Percentiles rank a stretch among this genome's conserved stretches.
These are phyloP conservation scores for Stentor roeselii DNA, from an alignment of 73 alveolate genomes.

Conservation along the genomic window DNA sequence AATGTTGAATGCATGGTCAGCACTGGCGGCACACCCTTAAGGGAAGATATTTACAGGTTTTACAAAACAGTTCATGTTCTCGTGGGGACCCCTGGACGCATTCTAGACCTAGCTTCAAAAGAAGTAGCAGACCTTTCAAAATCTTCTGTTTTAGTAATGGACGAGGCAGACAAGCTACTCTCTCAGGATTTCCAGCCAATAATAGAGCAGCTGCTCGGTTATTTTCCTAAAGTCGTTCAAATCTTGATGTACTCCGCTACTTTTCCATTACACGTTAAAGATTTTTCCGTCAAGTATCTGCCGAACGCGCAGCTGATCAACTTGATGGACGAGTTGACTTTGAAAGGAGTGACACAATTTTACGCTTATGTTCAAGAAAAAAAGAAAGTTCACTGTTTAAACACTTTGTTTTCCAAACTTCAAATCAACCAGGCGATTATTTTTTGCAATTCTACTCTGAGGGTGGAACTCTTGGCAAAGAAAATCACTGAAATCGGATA, in stretches of 20 bases:
- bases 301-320: conserved; percentile 84
- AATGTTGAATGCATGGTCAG: conserved; percentile 97
- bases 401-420: conserved; percentile 71
- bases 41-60: conserved; percentile 77
- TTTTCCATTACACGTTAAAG: conserved; percentile 89
- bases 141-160: conserved; percentile 60
- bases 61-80: conserved; percentile 31
- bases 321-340: conserved; percentile 96
- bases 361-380: conserved; percentile 96
- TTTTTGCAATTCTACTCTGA: conserved; percentile 89
- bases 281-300: too few species aligned
- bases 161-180: conserved; percentile 97
- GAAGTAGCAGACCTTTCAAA: conserved; percentile 14
- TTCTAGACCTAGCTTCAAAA: conserved; percentile 77
- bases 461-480: conserved; percentile 93
- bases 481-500: conserved; percentile 91
- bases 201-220: conserved; percentile 76
- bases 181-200: conserved; percentile 87
- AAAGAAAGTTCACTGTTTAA: conserved; percentile 74
- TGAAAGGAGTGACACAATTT: conserved; percentile 95
- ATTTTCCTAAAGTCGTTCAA: conserved; percentile 77
- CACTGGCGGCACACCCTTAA: conserved; percentile 96
- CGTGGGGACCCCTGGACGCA: conserved; percentile 74
- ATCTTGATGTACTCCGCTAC: conserved; percentile 98
- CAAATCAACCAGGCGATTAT: conserved; percentile 78